Evolutionary conservation across 1,139 yeast genomes (phyloP), one percentile per base, ranked within the genome.

Genomic region (Nakaseomyces nivariensis): DNA sequence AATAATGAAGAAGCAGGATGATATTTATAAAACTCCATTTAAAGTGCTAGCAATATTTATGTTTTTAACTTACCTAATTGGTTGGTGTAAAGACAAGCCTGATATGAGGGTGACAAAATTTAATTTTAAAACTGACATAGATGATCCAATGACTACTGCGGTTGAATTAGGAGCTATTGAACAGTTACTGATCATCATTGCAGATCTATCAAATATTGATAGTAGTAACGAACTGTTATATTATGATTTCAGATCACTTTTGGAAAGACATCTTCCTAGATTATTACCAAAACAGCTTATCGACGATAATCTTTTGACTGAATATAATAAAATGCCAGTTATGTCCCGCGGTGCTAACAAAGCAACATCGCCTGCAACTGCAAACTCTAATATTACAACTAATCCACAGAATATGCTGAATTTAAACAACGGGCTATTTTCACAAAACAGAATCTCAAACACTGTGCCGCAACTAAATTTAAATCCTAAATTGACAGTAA

Each of bases 151-250:
- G 77, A 72, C 66, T 58, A 67, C 60, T 61, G 77, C 72, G 58
- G 81, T 73, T 52, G 83, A 75, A 58, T 68, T 67, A 59, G 97
- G 97, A 31, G 95, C 89, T 0, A 69, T 90, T 56, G 98, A 92
- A 64, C 82, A 83, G 59, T 67, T 90, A 37, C 71, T 90, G 65
- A 76, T 85, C 22, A 68, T 82, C 40, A 73, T 90, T 1, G 83
- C 94, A 1, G 95, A 86, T 56, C 76, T 85, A 0, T 70, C 85
- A 0, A 59, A 67, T 22, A 58, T 67, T 5, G 65, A 64, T 45
- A 40, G 62, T 59, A 59, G 72, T 67, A 52, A 62, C 52, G 55
- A 69, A 57, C 60, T 72, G 59, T 64, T 77, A 58, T 70, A 74
- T 66, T 84, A 83, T 61, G 89, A 85, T 58, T 77, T 83, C 52